Evolutionary conservation across 2,329 filamentous ascomycete species (phyloP).

Genomic region (Colletotrichum godetiae): DNA sequence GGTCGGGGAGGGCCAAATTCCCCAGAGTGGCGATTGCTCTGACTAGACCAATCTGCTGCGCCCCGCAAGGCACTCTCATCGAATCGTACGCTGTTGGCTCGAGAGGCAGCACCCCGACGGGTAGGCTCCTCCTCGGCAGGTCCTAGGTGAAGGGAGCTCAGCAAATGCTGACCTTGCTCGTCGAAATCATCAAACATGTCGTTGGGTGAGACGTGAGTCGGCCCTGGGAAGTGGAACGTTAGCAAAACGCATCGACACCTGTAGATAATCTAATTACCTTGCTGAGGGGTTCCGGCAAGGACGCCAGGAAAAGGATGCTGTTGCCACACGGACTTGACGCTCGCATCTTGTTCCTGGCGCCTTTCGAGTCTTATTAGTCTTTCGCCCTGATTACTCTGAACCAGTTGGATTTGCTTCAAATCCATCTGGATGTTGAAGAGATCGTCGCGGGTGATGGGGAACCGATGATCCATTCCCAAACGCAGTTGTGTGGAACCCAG

Average conservation of each 20-base stretch:
- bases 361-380: constrained; percentile 72
- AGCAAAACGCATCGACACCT: constrained; percentile 23
- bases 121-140: constrained; percentile 84
- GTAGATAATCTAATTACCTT: constrained; percentile 69
- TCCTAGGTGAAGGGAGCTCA: constrained; percentile 86
- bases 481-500: constrained; percentile 16
- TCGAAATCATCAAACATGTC: constrained; percentile 93
- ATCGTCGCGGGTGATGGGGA: constrained; percentile 70
- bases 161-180: constrained; percentile 82
- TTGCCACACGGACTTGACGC: constrained; percentile 89
- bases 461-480: constrained; percentile 73
- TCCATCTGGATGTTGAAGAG: constrained; percentile 77
- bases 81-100: constrained; percentile 97
- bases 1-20: constrained; percentile 84
- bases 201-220: constrained; percentile 80
- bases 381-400: constrained; percentile 72
- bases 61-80: constrained; percentile 95
- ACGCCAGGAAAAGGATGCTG: constrained; percentile 92
- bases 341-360: constrained; percentile 74
- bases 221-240: constrained; percentile 64
- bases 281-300: constrained; percentile 84
- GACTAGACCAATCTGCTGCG: constrained; percentile 81
- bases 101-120: constrained; percentile 85
- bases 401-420: constrained; percentile 74
- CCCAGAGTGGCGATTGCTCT: constrained; percentile 83